These are phyloP conservation scores for Lipomyces lipofer DNA, from an alignment of 805 yeast genomes.

Conservation along the genomic window DNA sequence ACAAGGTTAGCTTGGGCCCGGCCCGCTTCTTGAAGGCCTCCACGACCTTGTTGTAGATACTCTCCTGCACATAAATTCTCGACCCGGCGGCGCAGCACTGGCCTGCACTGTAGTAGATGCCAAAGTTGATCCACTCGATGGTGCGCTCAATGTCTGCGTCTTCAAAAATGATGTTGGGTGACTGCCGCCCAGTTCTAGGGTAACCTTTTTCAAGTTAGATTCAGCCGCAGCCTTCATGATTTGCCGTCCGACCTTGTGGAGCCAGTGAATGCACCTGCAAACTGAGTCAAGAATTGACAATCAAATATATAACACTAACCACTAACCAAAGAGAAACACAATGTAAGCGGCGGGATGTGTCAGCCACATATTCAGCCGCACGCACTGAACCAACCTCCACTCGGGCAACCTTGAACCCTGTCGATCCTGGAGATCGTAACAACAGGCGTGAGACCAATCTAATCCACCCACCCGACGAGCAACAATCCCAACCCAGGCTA, in stretches of 20 bases:
- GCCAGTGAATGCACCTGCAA: slow-evolving; percentile 84
- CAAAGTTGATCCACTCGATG: slow-evolving; percentile 68
- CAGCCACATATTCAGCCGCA: too few relatives aligned
- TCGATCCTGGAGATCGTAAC: too few relatives aligned
- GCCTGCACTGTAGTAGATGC: slow-evolving; percentile 91
- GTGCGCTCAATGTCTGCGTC: slow-evolving; percentile 80
- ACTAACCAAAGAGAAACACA: too few relatives aligned
- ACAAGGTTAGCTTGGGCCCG: slow-evolving; percentile 55
- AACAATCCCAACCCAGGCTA: too few relatives aligned
- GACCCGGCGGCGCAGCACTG: slow-evolving; percentile 96
- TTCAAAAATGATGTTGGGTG: slow-evolving; percentile 82
- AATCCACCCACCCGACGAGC: too few relatives aligned
- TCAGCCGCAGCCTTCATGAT: slow-evolving; percentile 79
- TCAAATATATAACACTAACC: too few relatives aligned
- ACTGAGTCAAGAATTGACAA: too few relatives aligned
- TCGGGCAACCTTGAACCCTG: too few relatives aligned
- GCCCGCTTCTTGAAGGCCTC: slow-evolving; percentile 56
- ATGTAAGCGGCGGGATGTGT: too few relatives aligned
- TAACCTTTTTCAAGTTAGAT: slow-evolving; percentile 80
- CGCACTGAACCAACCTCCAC: too few relatives aligned
- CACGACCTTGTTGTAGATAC: slow-evolving; percentile 73
- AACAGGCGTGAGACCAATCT: too few relatives aligned
- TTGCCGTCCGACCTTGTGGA: slow-evolving; percentile 86
- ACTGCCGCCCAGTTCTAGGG: slow-evolving; percentile 94
- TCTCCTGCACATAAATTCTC: slow-evolving; percentile 82